Conservation (phyloP, 2,329 filamentous ascomycete genomes). For the Xylariaceae sp. region DNA sequence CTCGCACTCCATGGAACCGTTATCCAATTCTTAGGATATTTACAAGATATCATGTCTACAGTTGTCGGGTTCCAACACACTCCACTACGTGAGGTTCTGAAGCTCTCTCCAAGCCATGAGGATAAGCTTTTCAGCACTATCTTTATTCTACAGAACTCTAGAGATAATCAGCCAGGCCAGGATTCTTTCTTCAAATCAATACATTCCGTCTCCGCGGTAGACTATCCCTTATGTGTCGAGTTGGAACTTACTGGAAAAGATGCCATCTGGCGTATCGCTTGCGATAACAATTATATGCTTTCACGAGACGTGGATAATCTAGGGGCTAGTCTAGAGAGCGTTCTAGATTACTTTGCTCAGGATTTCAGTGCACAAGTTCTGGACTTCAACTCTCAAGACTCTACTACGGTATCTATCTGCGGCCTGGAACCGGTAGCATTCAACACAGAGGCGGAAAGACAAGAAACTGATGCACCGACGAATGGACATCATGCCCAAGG, state of each 20-base stretch:
- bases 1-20: slow-evolving; percentile 74
- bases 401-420: slow-evolving; percentile 66
- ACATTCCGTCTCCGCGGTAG: slow-evolving; percentile 70
- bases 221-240: slow-evolving; percentile 84
- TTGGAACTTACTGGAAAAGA: slow-evolving; percentile 66
- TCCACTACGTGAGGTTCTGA: slow-evolving; percentile 74
- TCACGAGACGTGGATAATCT: slow-evolving; percentile 55
- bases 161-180: slow-evolving; percentile 2
- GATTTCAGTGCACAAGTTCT: slow-evolving; percentile 59
- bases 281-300: slow-evolving; percentile 63
- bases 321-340: slow-evolving; percentile 63
- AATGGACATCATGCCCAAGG: not conserved
- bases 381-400: slow-evolving; percentile 50
- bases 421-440: slow-evolving; percentile 58
- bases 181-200: slow-evolving; percentile 66
- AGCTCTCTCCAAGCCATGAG: slow-evolving; percentile 48
- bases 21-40: slow-evolving; percentile 70
- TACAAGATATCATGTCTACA: slow-evolving; percentile 72
- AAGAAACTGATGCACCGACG: not conserved
- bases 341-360: slow-evolving; percentile 63
- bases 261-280: slow-evolving; percentile 76
- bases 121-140: slow-evolving; percentile 59
- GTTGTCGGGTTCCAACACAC: slow-evolving; percentile 78
- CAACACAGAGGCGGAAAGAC: not conserved
- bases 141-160: slow-evolving; percentile 59